phyloP scores from a whole-genome alignment of 257 asterid species.

The Oldenlandia corymbosa region DNA sequence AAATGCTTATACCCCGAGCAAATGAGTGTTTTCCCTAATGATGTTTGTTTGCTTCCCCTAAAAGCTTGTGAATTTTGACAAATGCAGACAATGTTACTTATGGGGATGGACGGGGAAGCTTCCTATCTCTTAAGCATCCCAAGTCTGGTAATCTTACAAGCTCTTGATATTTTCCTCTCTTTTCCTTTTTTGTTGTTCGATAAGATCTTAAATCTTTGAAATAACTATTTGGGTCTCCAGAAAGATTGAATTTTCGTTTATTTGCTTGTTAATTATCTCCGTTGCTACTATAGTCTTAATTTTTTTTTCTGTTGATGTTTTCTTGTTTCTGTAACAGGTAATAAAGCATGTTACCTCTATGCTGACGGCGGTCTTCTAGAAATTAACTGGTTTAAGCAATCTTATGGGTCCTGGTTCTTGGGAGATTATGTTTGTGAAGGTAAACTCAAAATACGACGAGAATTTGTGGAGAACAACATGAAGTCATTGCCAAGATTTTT shows the following conservation, averaged over 20 bases:
- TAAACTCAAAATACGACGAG: constrained; percentile 16
- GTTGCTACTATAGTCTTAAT: background rate
- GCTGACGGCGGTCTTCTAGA: constrained; percentile 59
- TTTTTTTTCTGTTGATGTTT: background rate
- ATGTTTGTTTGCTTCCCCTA: constrained; percentile 4
- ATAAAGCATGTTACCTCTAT: constrained; percentile 47
- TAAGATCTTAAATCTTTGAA: background rate
- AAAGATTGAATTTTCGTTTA: background rate
- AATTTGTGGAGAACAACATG: background rate
- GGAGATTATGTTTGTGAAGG: constrained; percentile 96
- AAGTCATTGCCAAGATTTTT: background rate
- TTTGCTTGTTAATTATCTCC: background rate
- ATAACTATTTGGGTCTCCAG: background rate
- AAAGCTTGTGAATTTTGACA: constrained; percentile 9
- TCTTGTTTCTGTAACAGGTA: constrained; percentile 40
- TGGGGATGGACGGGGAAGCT: constrained; percentile 37
- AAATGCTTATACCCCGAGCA: no score
- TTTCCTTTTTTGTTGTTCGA: background rate
- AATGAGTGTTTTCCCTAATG: background rate
- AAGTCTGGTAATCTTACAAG: constrained; percentile 56
- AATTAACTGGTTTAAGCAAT: constrained; percentile 85
- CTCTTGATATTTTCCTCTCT: background rate
- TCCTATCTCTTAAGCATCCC: constrained; percentile 75
- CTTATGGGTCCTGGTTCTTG: constrained; percentile 91
- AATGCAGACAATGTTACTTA: constrained; percentile 48